A percentile compares a stretch with the other conserved stretches of the same genome.
These are phyloP conservation scores for Micromonas commoda DNA, from an alignment of 139 green algal species.

Conservation along the genomic window DNA sequence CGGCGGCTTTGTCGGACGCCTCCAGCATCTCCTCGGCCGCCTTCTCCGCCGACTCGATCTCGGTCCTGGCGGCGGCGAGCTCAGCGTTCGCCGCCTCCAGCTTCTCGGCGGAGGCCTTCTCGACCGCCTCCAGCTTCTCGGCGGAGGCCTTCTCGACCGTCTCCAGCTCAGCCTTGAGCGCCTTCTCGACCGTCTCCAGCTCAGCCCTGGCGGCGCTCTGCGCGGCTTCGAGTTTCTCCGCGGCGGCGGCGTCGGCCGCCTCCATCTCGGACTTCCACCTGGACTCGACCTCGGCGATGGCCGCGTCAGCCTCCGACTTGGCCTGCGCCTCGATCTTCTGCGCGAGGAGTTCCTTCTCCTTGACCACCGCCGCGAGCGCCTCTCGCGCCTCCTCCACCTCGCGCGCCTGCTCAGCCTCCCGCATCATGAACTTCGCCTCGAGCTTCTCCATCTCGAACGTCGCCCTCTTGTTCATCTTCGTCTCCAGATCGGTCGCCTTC, in stretches of 20 bases:
- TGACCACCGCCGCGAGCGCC: not conserved
- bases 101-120: not conserved
- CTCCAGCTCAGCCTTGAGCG: not conserved
- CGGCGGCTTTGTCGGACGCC: too few species aligned
- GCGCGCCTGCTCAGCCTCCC: not conserved
- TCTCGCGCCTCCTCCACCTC: not conserved
- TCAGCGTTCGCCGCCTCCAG: not conserved
- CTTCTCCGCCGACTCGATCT: not conserved
- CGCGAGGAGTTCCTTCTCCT: not conserved
- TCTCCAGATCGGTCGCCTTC: too few species aligned
- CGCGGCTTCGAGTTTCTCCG: not conserved
- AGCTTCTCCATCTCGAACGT: too few species aligned
- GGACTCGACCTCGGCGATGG: too few species aligned
- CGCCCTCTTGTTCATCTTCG: too few species aligned
- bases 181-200: not conserved
- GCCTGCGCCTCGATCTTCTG: too few species aligned
- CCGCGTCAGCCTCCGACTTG: too few species aligned
- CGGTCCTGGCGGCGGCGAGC: not conserved
- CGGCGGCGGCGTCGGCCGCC: too few species aligned
- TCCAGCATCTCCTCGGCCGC: not conserved
- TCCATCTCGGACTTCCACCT: too few species aligned
- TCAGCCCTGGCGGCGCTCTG: not conserved
- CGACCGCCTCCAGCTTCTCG: not conserved
- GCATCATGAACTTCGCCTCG: too few species aligned
- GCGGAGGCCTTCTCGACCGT: not conserved